Percentiles rank a stretch among this genome's conserved stretches.
These are phyloP conservation scores for Termitomyces sp. DNA, from an alignment of 1,284 basidiomycete genomes.

Conservation along the genomic window DNA sequence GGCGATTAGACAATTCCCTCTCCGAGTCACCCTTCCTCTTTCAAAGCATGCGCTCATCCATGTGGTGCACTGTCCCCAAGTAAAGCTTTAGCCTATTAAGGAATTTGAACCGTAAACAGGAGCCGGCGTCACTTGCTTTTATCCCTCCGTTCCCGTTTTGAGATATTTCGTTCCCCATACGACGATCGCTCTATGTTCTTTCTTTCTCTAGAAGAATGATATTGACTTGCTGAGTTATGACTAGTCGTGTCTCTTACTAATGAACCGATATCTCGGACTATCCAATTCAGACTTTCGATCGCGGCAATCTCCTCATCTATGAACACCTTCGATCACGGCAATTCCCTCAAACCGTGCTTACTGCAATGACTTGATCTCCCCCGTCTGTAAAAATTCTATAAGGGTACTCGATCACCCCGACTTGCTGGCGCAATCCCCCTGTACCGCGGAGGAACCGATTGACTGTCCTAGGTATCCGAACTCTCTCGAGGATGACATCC, in stretches of 20 bases:
- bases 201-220: too few species aligned
- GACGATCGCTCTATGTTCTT: background rate
- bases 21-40: too few species aligned
- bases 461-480: background rate
- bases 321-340: background rate
- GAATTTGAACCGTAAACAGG: background rate
- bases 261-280: background rate
- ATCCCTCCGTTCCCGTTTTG: background rate
- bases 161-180: background rate
- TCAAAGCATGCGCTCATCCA: background rate
- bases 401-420: background rate
- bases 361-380: background rate
- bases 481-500: background rate
- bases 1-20: background rate
- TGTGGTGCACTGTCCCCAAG: background rate
- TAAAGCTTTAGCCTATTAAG: background rate
- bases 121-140: background rate
- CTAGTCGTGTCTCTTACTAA: background rate
- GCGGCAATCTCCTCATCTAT: background rate
- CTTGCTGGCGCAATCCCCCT: background rate
- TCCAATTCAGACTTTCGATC: background rate
- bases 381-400: too few species aligned
- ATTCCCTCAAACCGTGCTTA: background rate
- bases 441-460: slow-evolving; percentile 3
- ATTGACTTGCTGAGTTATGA: too few species aligned